Conservation (phyloP, 805 yeast genomes). For the Yamadazyma olivae region DNA sequence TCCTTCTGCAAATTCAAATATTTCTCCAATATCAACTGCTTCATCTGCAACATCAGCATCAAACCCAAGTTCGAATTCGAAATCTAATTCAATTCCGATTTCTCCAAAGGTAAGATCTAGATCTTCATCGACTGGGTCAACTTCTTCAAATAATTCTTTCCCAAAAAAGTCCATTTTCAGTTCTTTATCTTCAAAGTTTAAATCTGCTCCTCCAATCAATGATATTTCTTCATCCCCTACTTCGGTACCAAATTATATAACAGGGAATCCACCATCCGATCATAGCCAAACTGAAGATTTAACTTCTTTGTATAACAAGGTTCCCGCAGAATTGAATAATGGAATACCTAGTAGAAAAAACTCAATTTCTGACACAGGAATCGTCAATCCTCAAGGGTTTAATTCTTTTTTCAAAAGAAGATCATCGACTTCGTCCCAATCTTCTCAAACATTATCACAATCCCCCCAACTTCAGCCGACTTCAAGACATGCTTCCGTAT, state of each 20-base stretch:
- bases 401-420: constrained; percentile 16
- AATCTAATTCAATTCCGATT: constrained; percentile 34
- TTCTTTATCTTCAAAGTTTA: constrained; percentile 40
- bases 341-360: constrained; percentile 11
- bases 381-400: constrained; percentile 1
- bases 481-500: not conserved
- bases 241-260: constrained; percentile 4
- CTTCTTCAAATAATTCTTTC: constrained; percentile 7
- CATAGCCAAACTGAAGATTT: constrained; percentile 4
- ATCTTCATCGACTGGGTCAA: constrained; percentile 17
- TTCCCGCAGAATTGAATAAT: constrained; percentile 11
- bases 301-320: constrained; percentile 6
- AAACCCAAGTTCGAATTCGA: constrained; percentile 11
- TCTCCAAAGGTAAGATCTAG: constrained; percentile 36
- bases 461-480: no score
- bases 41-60: constrained; percentile 8
- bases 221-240: constrained; percentile 4
- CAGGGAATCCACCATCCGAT: not conserved
- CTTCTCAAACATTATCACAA: constrained; percentile 1
- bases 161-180: constrained; percentile 29
- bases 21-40: constrained; percentile 7
- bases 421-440: constrained; percentile 11
- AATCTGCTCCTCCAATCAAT: constrained; percentile 15
- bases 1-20: constrained; percentile 10
- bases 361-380: not conserved